These are phyloP conservation scores for Astraeus odoratus DNA, from an alignment of 768 basidiomycete species.

Conservation along the genomic window DNA sequence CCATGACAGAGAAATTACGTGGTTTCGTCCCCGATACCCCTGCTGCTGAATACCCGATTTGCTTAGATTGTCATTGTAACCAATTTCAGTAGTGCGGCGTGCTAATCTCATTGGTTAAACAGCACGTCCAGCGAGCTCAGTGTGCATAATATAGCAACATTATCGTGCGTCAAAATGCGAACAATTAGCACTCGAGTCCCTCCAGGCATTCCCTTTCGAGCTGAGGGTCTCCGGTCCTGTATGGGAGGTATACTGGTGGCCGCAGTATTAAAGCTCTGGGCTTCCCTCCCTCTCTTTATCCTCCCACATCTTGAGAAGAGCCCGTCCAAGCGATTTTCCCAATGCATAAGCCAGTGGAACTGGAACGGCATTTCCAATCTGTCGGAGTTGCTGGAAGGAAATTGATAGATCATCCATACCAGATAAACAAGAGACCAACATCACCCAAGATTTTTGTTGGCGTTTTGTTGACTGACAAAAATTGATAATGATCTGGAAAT, in stretches of 20 bases:
- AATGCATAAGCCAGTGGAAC: conserved; percentile 61
- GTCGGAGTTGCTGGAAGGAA: conserved; percentile 52
- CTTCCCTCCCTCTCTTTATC: conserved; percentile 38
- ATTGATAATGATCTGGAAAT: conserved; percentile 66
- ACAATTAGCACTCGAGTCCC: too few species aligned
- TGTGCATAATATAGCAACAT: neutral
- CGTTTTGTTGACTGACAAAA: conserved; percentile 39
- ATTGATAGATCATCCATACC: neutral
- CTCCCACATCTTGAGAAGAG: conserved; percentile 41
- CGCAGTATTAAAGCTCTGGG: conserved; percentile 16
- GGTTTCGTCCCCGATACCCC: conserved; percentile 9
- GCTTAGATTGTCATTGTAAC: neutral
- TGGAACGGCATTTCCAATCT: conserved; percentile 79
- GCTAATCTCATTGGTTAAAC: too few species aligned
- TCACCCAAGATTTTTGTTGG: conserved; percentile 36
- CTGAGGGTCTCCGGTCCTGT: too few species aligned
- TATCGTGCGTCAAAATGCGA: too few species aligned
- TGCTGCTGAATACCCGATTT: neutral
- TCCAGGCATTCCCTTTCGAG: too few species aligned
- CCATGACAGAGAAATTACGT: conserved; percentile 4
- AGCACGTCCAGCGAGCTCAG: too few species aligned
- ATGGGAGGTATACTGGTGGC: too few species aligned
- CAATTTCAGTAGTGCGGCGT: neutral
- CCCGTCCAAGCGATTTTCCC: conserved; percentile 40
- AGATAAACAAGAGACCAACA: conserved; percentile 33